phyloP scores from a whole-genome alignment of 768 basidiomycete species.

The Kwoniella botswanensis region DNA sequence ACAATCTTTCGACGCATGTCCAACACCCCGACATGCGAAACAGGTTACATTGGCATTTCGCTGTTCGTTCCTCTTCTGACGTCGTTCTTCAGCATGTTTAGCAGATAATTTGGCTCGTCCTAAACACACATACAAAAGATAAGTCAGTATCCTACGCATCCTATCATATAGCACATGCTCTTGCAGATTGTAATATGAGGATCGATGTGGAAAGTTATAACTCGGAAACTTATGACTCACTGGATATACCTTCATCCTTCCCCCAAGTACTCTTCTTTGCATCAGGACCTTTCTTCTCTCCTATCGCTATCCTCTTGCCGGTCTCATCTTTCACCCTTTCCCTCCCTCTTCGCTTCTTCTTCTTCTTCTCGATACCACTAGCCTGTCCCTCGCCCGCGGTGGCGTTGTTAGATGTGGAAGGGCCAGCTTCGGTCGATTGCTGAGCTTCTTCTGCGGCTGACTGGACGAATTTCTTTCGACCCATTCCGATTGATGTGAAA shows the following conservation, averaged over 20 bases:
- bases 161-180: slow-evolving; percentile 11
- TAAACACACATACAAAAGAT: neutral
- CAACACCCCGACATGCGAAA: slow-evolving; percentile 82
- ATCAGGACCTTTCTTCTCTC: slow-evolving; percentile 39
- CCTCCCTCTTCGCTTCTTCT: slow-evolving; percentile 60
- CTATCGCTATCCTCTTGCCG: slow-evolving; percentile 30
- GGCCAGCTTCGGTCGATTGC: slow-evolving; percentile 17
- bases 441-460: slow-evolving; percentile 53
- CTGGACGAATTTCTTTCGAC: slow-evolving; percentile 42
- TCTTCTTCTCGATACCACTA: slow-evolving; percentile 63
- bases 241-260: slow-evolving; percentile 43
- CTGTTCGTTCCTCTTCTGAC: slow-evolving; percentile 69
- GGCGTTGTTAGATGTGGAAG: slow-evolving; percentile 11
- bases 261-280: slow-evolving; percentile 42
- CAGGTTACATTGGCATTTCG: slow-evolving; percentile 65
- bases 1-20: slow-evolving; percentile 83
- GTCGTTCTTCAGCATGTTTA: slow-evolving; percentile 65
- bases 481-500: slow-evolving; percentile 56
- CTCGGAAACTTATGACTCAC: slow-evolving; percentile 40
- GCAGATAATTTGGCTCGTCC: slow-evolving; percentile 37
- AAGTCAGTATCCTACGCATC: neutral
- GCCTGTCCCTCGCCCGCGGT: slow-evolving; percentile 42
- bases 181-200: neutral
- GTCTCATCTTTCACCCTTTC: slow-evolving; percentile 58
- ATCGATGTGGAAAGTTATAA: too few relatives aligned